Base-by-base conservation (phyloP, 805 yeast genomes). In the Ogataea minuta region DNA sequence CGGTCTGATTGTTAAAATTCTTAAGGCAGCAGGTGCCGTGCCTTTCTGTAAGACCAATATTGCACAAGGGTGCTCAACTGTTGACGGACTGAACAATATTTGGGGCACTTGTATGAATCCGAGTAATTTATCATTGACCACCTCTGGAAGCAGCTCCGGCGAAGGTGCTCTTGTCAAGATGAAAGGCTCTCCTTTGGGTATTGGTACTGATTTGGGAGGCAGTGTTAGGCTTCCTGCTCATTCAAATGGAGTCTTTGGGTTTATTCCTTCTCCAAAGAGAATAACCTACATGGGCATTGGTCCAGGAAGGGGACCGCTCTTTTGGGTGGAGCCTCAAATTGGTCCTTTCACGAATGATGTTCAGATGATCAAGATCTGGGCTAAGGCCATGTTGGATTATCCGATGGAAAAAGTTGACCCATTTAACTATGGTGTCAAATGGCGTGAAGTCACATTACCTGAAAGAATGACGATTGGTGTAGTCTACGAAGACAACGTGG, bases 121-220 rank as follows among this genome's bases (percentile, higher is more conserved):
- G 0, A 58, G 61, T 56, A 77, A 79, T 47, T 59, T 74, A 31
- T 58, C 65, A 15, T 64, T 77, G 43, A 68, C 79, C 13, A 68
- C 78, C 4, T 83, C 84, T 39, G 84, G 84, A 7, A 72, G 79
- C 1, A 72, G 81, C 8, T 78, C 81, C n/a, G 84, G 84, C 29
- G 84, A 78, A 55, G 80, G 81, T 37, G 74, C 81, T 0, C 52
- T 76, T 37, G 67, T 76, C 26, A 77, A 71, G 2, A 64, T 72
- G 55, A 71, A 68, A 34, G 83, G 78, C 4, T 70, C 80, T 9
- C 69, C 73, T 1, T 46, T 78, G 27, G 86, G 83, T 4, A 61
- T 77, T 31, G 83, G 83, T 8, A 72, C 81, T 11, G 84, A 78
- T 50, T 75, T 77, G 42, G 84, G 84, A 36, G 84, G 84, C 0